Evolutionary conservation across 2,329 filamentous ascomycete species (phyloP), one percentile per base, ranked within the genome.

Genomic region (Cordyceps cicadae): DNA sequence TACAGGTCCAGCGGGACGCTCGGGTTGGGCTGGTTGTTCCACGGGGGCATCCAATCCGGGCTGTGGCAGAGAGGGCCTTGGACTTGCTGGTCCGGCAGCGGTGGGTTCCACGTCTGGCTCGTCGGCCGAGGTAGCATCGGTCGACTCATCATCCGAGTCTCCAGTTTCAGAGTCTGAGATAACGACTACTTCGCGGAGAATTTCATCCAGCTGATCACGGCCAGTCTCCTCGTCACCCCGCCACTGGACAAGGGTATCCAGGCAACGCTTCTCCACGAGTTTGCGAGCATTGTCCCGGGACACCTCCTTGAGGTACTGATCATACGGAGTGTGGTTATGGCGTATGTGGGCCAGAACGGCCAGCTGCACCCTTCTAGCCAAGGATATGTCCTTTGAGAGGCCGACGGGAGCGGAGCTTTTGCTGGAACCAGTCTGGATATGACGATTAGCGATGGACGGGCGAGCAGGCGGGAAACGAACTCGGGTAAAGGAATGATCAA

Each of bases 161-260:
- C 77, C 77, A 46, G 76, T 79, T 67, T 84, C 81, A 5, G 79
- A 79, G 65, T 85, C 82, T n/a, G 83, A 84, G 50, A 88, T 86
- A 66, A 87, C 81, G 58, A 87, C 82, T 12, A 87, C 83, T 70
- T 88, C 85, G 55, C 83, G 79, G 39, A 87, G 75, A 61, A 87
- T 86, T 68, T 87, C 84, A 62, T 87, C 85, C 17, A 87, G 77
- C 69, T 87, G 83, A 66, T 88, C 85, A 54, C 85, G 81, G 29
- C 85, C 85, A 19, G 81, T 87, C 69, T 88, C 85, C 70, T 88
- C 85, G 66, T 88, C 85, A 60, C 85, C 85, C 74, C 85, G 84
- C 85, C 85, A 88, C 81, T 87, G 87, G 76, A 87, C 81, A 70
- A 88, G 81, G 58, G 84, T 76, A 65, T 87, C 85, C 51, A 87